Evolutionary conservation across 495 filamentous ascomycete genomes (phyloP), one percentile per base, ranked within the genome.

Genomic region (Cryomyces antarcticus): DNA sequence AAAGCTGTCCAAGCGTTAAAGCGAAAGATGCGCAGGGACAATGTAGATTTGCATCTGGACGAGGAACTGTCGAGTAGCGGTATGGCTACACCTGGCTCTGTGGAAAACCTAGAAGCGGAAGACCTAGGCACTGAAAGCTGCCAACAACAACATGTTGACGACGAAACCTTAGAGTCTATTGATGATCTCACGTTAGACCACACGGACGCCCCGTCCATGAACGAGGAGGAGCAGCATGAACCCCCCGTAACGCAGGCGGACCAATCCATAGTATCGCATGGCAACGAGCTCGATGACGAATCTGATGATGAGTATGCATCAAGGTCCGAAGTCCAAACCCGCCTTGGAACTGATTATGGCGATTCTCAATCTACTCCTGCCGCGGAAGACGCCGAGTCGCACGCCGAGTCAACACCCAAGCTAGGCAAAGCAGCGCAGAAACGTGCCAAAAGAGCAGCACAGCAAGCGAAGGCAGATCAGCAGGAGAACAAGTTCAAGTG

Each of bases 351-450:
- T 6, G 17, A 24, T 29, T 13, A 35, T 28, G 27, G 28, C 4
- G 30, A 24, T 17, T 12, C 5, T 13, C 31, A 49, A 10, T 13
- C 51, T 1, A 33, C 37, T 28, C 4, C 41, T 31, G 39, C 39
- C 28, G 13, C 46, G 37, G 12, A n/a, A 28, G n/a, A 12, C 6
- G 38, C 11, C 28, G 37, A 46, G 17, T 13, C 37, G 7, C 12
- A 17, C 4, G n/a, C 43, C 30, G 39, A 52, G 13, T 24, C 45
- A 31, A 66, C 58, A 43, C 52, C 33, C 24, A 84, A 80, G 49
- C 34, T 82, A 3, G 87, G 89, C 27, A 93, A 87, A 57, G 89
- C 89, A 6, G 94, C 88, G 55, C 71, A 80, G 46, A 94, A 83
- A 56, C 71, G 82, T 37, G 78, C 82, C 35, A 94, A 85, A 58